Evolutionary conservation across 768 basidiomycete genomes (phyloP).

Genomic region (Hebeloma cylindrosporum): DNA sequence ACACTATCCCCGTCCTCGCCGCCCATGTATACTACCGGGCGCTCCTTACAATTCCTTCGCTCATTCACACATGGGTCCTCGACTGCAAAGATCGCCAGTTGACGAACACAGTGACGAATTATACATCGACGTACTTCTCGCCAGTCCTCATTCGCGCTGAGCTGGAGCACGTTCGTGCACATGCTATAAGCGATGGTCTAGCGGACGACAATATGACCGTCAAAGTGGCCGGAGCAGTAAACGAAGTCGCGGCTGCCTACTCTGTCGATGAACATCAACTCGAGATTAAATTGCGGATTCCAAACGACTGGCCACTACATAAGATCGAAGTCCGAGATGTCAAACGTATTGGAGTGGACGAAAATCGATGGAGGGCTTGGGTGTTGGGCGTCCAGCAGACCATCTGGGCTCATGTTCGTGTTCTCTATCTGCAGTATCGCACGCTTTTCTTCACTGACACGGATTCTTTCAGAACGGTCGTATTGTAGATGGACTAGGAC

Average conservation of each 20-base stretch:
- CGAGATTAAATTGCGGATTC: conserved; percentile 85
- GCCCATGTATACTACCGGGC: conserved; percentile 91
- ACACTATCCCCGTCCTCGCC: conserved; percentile 65
- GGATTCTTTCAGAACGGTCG: conserved; percentile 68
- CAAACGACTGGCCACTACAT: conserved; percentile 87
- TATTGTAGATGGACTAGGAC: conserved; percentile 79
- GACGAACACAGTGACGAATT: conserved; percentile 68
- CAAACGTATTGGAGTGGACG: conserved; percentile 83
- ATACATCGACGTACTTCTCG: conserved; percentile 85
- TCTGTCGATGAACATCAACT: conserved; percentile 91
- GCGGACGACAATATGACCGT: conserved; percentile 77
- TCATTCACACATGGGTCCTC: conserved; percentile 83
- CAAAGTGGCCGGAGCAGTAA: conserved; percentile 68
- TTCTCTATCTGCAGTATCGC: neutral
- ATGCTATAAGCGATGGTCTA: conserved; percentile 38
- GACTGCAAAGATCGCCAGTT: conserved; percentile 90
- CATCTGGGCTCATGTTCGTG: conserved; percentile 78
- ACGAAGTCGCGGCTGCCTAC: conserved; percentile 85
- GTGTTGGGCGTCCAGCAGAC: conserved; percentile 89
- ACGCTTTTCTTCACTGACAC: neutral
- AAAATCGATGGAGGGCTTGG: conserved; percentile 93
- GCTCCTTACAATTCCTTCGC: conserved; percentile 77
- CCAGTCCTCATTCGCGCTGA: conserved; percentile 85
- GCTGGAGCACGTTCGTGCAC: conserved; percentile 67
- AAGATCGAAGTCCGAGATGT: conserved; percentile 86